Conservation (phyloP, 1,139 yeast species). For the Nakaseomyces uthaithaninus region DNA sequence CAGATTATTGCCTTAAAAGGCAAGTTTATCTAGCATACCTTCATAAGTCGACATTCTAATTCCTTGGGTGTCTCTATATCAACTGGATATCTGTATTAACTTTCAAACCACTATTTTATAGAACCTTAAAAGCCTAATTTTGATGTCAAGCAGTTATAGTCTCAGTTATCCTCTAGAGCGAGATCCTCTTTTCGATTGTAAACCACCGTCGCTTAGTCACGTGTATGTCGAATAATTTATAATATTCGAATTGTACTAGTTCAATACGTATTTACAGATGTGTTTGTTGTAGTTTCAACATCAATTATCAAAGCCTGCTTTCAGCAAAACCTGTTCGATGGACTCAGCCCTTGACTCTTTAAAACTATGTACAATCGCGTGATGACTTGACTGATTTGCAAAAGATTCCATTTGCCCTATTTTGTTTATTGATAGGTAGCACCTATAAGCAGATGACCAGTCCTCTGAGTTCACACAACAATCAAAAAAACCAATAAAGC, state of each 20-base stretch:
- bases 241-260: not conserved
- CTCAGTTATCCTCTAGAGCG: too few species aligned
- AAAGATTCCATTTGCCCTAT: not conserved
- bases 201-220: too few species aligned
- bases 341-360: slow-evolving; percentile 1
- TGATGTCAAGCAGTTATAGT: too few species aligned
- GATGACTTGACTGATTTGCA: not conserved
- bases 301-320: slow-evolving; percentile 2
- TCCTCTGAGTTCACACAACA: slow-evolving; percentile 16
- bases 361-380: not conserved
- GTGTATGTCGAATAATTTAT: too few species aligned
- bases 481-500: slow-evolving; percentile 72
- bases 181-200: too few species aligned
- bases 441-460: not conserved
- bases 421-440: slow-evolving; percentile 2
- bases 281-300: not conserved
- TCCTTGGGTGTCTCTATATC: not conserved
- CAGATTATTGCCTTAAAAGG: too few species aligned
- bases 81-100: too few species aligned
- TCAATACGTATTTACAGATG: not conserved
- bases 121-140: too few species aligned
- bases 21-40: slow-evolving; percentile 21
- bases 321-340: not conserved
- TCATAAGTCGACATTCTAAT: slow-evolving; percentile 20
- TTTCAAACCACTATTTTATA: too few species aligned